phyloP scores from a whole-genome alignment of 2,329 filamentous ascomycete species.

The Stachybotrys elegans region DNA sequence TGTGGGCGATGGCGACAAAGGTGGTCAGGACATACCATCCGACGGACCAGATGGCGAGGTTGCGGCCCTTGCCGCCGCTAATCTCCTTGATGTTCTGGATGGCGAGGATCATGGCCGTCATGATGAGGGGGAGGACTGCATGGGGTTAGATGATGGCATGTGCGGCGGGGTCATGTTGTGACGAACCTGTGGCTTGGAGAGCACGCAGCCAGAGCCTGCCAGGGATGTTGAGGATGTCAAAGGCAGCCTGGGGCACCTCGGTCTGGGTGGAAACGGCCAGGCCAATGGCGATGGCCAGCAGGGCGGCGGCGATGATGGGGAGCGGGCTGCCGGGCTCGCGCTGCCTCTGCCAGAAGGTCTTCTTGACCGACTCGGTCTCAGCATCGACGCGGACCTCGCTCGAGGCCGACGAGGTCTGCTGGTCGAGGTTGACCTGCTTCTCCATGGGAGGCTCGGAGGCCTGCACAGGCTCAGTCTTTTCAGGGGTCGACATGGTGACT shows the following conservation, averaged over 20 bases:
- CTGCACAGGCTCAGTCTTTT: too few relatives aligned
- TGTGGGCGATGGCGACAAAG: slow-evolving; percentile 41
- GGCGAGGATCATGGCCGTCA: slow-evolving; percentile 47
- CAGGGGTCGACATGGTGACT: too few relatives aligned
- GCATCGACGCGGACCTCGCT: slow-evolving; percentile 9
- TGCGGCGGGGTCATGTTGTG: background rate
- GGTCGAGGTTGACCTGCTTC: background rate
- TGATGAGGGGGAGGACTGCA: slow-evolving; percentile 44
- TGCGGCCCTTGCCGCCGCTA: slow-evolving; percentile 31
- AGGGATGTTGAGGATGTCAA: slow-evolving; percentile 39
- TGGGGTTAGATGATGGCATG: slow-evolving; percentile 3
- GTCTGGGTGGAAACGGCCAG: slow-evolving; percentile 37
- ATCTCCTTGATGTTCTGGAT: slow-evolving; percentile 43
- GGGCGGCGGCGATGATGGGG: slow-evolving; percentile 44
- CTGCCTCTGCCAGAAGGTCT: slow-evolving; percentile 29
- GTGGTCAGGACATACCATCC: slow-evolving; percentile 46
- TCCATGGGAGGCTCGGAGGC: too few relatives aligned
- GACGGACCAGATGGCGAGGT: slow-evolving; percentile 43
- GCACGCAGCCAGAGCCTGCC: slow-evolving; percentile 45
- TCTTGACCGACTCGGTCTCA: slow-evolving; percentile 18
- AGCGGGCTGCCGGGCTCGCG: slow-evolving; percentile 38
- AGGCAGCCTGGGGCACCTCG: slow-evolving; percentile 35
- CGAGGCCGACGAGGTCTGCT: background rate
- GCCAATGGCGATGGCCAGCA: slow-evolving; percentile 45
- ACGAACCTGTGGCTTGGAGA: slow-evolving; percentile 30